Percentiles rank a stretch among this genome's conserved stretches.
Conservation (phyloP, 257 asterid genomes). For the Anisodus tanguticus region DNA sequence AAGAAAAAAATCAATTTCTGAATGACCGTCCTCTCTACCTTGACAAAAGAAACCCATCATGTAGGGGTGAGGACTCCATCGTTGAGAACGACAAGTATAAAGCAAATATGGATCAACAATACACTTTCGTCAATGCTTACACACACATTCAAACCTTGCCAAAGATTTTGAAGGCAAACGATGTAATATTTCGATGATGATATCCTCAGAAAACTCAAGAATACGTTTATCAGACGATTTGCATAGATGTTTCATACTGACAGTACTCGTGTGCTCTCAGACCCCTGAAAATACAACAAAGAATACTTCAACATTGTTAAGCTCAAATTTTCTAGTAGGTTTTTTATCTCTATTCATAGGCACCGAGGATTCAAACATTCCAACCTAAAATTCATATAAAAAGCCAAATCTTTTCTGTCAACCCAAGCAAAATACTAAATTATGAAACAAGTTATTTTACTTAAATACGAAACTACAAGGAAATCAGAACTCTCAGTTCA, state of each 20-base stretch:
- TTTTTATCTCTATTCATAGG: too few relatives aligned
- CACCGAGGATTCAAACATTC: too few relatives aligned
- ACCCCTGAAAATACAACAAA: too few relatives aligned
- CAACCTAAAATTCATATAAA: too few relatives aligned
- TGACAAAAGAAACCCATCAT: not conserved
- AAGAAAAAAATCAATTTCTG: not conserved
- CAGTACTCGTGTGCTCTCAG: too few relatives aligned
- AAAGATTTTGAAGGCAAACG: not conserved
- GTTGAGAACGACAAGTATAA: constrained; percentile 8
- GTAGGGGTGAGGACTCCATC: not conserved
- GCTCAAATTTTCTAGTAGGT: too few relatives aligned
- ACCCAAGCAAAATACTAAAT: not conserved
- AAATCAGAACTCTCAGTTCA: not conserved
- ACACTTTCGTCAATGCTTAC: not conserved
- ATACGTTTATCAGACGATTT: not conserved
- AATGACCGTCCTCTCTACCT: not conserved
- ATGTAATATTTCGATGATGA: not conserved
- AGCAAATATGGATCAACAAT: not conserved
- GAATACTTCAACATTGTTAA: too few relatives aligned
- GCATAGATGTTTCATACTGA: too few relatives aligned
- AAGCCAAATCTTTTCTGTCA: not conserved
- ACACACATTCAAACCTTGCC: not conserved
- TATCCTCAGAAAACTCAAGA: not conserved
- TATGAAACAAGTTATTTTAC: not conserved
- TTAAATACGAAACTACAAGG: not conserved